Evolutionary conservation across 2,329 filamentous ascomycete genomes (phyloP).

Genomic region (Ilyonectria sp.): DNA sequence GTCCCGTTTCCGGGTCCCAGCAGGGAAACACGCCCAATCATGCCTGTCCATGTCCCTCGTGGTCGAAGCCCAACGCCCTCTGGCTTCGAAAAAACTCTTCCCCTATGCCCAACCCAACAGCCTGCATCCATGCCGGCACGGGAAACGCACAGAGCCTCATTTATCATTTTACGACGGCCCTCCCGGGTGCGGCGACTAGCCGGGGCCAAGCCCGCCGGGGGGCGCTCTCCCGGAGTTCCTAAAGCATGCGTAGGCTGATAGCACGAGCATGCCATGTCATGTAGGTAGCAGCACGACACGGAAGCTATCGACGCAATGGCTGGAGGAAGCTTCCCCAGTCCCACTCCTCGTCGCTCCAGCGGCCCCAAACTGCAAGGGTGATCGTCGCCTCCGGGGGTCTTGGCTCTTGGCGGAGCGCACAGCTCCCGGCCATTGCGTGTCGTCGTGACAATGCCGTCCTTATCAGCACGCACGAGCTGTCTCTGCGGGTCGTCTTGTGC

Average conservation of each 20-base stretch:
- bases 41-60: constrained; percentile 28
- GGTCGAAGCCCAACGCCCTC: constrained; percentile 28
- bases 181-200: constrained; percentile 28
- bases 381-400: constrained; percentile 36
- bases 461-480: constrained; percentile 26
- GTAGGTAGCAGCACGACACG: neutral
- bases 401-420: constrained; percentile 42
- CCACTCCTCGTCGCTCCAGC: constrained; percentile 25
- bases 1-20: neutral
- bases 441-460: constrained; percentile 36
- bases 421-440: constrained; percentile 44
- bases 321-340: constrained; percentile 17
- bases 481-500: constrained; percentile 30
- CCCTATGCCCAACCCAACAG: constrained; percentile 27
- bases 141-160: constrained; percentile 35
- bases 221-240: neutral
- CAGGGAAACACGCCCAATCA: constrained; percentile 37
- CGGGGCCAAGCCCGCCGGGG: constrained; percentile 12
- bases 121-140: constrained; percentile 7
- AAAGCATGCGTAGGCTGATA: neutral
- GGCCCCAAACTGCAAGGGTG: constrained; percentile 39
- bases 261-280: neutral
- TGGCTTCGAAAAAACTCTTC: neutral
- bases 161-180: constrained; percentile 24
- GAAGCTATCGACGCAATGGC: constrained; percentile 15